Evolutionary conservation across 768 basidiomycete genomes (phyloP), one percentile per base, ranked within the genome.

Genomic region (Leccinum subtestaceum): DNA sequence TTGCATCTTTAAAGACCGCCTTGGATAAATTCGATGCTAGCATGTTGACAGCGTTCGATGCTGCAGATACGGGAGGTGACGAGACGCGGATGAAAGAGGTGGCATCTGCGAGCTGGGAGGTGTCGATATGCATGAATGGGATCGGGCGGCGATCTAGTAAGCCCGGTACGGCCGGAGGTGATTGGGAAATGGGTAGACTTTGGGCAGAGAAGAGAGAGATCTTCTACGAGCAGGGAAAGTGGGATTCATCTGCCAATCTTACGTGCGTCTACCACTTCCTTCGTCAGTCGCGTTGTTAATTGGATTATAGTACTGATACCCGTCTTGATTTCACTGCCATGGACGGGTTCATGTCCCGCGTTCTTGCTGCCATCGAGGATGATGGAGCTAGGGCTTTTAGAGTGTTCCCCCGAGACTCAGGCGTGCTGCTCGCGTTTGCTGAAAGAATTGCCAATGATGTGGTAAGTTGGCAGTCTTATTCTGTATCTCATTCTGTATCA

Each of bases 121-220:
- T 97, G 0, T 90, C 88, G 82, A 73, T 80, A 40, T 67, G 65
- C 48, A 57, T 60, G 56, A 80, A 81, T 56, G 73, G 77, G 50
- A 72, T 66, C 34, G 72, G 57, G 8, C 59, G 53, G 27, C 58
- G 53, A 34, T 12, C 15, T n/a, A 10, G 43, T 11, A 65, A 57
- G 36, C 36, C 52, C 3, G 27, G 61, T 17, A 57, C 52, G 1
- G 6, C 53, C 1, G 50, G 38, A 23, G 60, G 52, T 11, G 89
- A 93, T 58, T 95, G 92, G 92, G 95, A 96, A 73, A 86, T 97
- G 79, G 92, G 92, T 1, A 88, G 93, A 63, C 88, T 95, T 17
- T 99, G 96, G 93, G 87, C 91, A 1, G 95, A 99, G 75, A 95
- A 96, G 77, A 78, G 90, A 48, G 95, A 96, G 71, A 86, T 98